A percentile compares a stretch with the other conserved stretches of the same genome.
phyloP scores from a whole-genome alignment of 2,329 filamentous ascomycete genomes.

The Colletotrichum liriopes region DNA sequence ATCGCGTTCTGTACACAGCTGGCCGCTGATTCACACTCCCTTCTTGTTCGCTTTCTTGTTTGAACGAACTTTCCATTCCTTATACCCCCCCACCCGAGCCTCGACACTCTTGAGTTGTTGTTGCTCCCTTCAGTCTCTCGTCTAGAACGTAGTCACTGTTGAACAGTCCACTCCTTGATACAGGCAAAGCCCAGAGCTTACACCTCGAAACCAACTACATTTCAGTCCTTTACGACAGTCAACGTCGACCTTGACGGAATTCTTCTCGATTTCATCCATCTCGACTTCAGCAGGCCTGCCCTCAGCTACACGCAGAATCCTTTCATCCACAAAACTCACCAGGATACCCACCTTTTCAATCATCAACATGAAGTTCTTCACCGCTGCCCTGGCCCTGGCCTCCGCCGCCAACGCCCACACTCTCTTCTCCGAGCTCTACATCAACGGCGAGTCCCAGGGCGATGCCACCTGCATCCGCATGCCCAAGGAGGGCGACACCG shows the following conservation, averaged over 20 bases:
- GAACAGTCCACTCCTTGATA: conserved; percentile 42
- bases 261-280: not conserved
- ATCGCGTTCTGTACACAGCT: conserved; percentile 42
- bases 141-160: conserved; percentile 35
- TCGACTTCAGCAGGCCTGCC: conserved; percentile 42
- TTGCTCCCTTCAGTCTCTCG: conserved; percentile 33
- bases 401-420: conserved; percentile 69
- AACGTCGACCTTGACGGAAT: conserved; percentile 6
- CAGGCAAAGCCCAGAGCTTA: conserved; percentile 36
- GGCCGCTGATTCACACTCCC: conserved; percentile 41
- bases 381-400: conserved; percentile 54
- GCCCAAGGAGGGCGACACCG: conserved; percentile 66
- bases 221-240: conserved; percentile 27
- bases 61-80: conserved; percentile 42
- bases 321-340: conserved; percentile 16
- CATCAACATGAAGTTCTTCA: conserved; percentile 56
- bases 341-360: conserved; percentile 28
- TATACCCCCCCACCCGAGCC: conserved; percentile 15
- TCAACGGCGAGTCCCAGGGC: conserved; percentile 76
- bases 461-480: conserved; percentile 81
- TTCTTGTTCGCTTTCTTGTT: conserved; percentile 36
- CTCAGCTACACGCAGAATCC: conserved; percentile 16
- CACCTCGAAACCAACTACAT: conserved; percentile 20
- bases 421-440: conserved; percentile 74
- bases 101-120: conserved; percentile 5